Base-by-base conservation (phyloP, 257 asterid species). In the Penstemon davidsonii region DNA sequence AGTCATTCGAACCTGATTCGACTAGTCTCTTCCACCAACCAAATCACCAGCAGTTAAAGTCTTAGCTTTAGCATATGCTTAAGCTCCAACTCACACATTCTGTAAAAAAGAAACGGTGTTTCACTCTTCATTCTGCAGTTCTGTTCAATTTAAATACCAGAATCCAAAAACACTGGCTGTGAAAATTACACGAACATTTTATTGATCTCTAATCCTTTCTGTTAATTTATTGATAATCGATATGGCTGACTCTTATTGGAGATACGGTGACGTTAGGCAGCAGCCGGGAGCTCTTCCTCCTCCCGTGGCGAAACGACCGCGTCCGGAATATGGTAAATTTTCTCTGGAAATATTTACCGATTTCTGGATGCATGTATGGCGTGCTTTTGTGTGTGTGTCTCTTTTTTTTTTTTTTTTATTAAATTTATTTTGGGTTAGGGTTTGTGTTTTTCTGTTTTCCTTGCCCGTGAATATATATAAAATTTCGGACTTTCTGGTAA, bases 211-310 rank as follows among this genome's bases (percentile, higher is more conserved):
- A 41, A 18, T 56, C 37, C 7, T 39, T 46, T 38, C 45, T 19
- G 18, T 54, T 67, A 36, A 53, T 49, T 46, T 8, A 41, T 3
- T 75, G n/a, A 10, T 8, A 57, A 49, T 38, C 56, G 19, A 11
- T 8, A 91, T 91, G 98, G 86, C 83, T 51, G 96, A 87, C 63
- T 82, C 85, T 62, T 91, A 89, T 71, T 87, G 92, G 98, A 80
- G 88, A 72, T 86, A 81, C 83, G 67, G 80, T 54, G 93, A 81
- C 43, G 79, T 70, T 46, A 62, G 79, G 78, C 96, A 85, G 83
- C 92, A 66, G 75, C 71, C 73, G 40, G 73, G 84, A 38, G 75
- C 78, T 44, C 77, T 89, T 54, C 72, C 77, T 53, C 67, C 86
- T 66, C 85, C 72, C 55, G 71, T 66, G n/a, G 78, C 79, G 8